Base-by-base conservation (phyloP, 2,329 filamentous ascomycete genomes). In the Ascochyta pisi region DNA sequence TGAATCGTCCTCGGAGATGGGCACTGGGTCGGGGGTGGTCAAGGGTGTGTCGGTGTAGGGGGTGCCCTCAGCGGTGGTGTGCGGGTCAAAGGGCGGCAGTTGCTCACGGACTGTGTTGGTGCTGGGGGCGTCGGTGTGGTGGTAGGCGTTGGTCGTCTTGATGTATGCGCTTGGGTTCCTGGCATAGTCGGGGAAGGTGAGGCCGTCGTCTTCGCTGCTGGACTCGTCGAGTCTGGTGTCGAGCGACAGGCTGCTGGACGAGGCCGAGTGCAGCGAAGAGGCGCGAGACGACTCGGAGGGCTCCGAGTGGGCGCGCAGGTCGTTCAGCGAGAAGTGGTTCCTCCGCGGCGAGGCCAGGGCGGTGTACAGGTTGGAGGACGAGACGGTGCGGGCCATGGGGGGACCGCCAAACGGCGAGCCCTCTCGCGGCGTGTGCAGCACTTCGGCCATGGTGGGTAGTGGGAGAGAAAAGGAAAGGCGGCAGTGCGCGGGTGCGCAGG, bases 1-100 rank as follows among this genome's bases (percentile, higher is more conserved):
- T 9, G 87, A 89, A 74, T 96, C 92, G 66, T 96, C 92, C 63
- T 90, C 89, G 8, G 89, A 89, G 29, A 87, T 61, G 42, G 59
- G 67, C 8, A 70, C 56, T 7, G 84, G 84, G 55, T 84, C 85
- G 5, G 87, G 84, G 34, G 83, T 79, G 12, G 83, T 82, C n/a
- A 82, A 76, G 4, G 76, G 77, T 7, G 86, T 64, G 37, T 68
- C 62, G n/a, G 61, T 55, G n/a, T 63, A 65, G 15, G 62, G 42
- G 4, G 55, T 83, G 37, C 84, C 82, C 27, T 53, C 54, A 63
- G 81, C 52, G 24, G 63, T 54, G n/a, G 58, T 58, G 15, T 64
- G 57, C 6, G 73, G 68, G 34, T 79, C 59, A 73, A 81, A 22
- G 76, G 82, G 60, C 16, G 42, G 38, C 15, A 43, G 12, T 23